These are phyloP conservation scores for Dendrobium chrysotoxum DNA, from an alignment of 106 monocot species.

Conservation along the genomic window DNA sequence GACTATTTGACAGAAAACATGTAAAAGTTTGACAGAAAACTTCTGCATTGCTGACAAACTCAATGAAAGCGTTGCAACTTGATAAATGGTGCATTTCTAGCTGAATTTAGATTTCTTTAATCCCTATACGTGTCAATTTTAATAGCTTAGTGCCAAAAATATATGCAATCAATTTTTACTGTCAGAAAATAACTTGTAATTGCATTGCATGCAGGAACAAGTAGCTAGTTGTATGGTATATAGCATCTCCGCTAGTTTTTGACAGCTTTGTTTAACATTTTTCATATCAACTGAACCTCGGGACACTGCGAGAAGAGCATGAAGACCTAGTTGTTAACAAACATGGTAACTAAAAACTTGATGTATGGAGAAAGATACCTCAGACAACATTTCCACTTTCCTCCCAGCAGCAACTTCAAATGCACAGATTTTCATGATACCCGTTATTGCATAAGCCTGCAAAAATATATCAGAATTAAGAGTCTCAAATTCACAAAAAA, in stretches of 20 bases:
- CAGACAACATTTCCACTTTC: slow-evolving; percentile 80
- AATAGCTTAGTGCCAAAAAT: neutral
- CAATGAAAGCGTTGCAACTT: neutral
- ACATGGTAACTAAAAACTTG: neutral
- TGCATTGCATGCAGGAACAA: neutral
- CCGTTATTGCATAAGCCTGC: slow-evolving; percentile 83
- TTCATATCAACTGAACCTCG: neutral
- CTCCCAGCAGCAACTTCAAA: slow-evolving; percentile 88
- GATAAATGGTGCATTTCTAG: neutral
- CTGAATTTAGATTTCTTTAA: neutral
- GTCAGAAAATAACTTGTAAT: neutral
- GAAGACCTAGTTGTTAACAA: neutral
- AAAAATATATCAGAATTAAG: neutral
- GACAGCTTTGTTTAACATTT: neutral
- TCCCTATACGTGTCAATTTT: neutral
- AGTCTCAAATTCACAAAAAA: slow-evolving; percentile 1
- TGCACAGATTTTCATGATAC: slow-evolving; percentile 81
- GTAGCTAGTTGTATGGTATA: neutral
- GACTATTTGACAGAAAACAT: neutral
- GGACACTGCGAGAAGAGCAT: neutral
- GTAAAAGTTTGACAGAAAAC: neutral
- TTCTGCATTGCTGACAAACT: neutral
- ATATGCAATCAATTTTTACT: neutral
- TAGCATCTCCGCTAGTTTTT: neutral
- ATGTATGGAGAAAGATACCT: slow-evolving; percentile 43